phyloP scores from a whole-genome alignment of 257 asterid species.

The Pogostemon cablin region DNA sequence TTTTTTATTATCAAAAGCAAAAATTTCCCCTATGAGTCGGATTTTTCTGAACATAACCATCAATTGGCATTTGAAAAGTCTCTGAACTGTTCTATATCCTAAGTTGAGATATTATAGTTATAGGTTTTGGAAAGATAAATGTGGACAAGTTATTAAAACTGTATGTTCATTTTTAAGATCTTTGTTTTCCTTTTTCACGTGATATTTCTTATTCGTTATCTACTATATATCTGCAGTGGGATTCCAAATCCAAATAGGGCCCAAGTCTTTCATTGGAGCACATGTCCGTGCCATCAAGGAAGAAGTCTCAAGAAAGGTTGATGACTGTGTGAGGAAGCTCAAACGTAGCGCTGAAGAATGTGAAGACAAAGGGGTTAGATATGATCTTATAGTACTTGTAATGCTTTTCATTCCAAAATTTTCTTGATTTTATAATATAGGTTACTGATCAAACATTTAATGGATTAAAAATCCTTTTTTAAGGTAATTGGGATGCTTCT shows the following conservation, averaged over 20 bases:
- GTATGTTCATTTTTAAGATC: not conserved
- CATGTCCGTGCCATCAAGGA: constrained; percentile 61
- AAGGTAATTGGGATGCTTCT: not conserved
- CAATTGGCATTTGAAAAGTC: too few species aligned
- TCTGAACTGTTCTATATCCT: too few species aligned
- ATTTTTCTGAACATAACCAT: too few species aligned
- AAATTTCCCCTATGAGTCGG: too few species aligned
- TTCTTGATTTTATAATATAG: not conserved
- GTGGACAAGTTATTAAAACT: too few species aligned
- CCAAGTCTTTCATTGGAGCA: constrained; percentile 53
- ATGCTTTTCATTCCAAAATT: not conserved
- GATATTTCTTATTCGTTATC: not conserved
- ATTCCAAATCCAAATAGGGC: constrained; percentile 57
- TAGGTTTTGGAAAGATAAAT: too few species aligned
- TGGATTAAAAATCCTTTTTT: not conserved
- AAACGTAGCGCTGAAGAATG: constrained; percentile 58
- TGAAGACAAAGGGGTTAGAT: constrained; percentile 63
- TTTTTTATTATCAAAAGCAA: too few species aligned
- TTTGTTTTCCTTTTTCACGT: not conserved
- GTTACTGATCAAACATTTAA: too few species aligned
- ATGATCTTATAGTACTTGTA: not conserved
- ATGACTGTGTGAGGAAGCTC: constrained; percentile 50
- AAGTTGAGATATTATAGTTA: too few species aligned
- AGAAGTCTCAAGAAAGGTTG: constrained; percentile 64
- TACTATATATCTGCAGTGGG: constrained; percentile 62